phyloP scores from a whole-genome alignment of 2,329 filamentous ascomycete genomes.

The Aureobasidium sp. region DNA sequence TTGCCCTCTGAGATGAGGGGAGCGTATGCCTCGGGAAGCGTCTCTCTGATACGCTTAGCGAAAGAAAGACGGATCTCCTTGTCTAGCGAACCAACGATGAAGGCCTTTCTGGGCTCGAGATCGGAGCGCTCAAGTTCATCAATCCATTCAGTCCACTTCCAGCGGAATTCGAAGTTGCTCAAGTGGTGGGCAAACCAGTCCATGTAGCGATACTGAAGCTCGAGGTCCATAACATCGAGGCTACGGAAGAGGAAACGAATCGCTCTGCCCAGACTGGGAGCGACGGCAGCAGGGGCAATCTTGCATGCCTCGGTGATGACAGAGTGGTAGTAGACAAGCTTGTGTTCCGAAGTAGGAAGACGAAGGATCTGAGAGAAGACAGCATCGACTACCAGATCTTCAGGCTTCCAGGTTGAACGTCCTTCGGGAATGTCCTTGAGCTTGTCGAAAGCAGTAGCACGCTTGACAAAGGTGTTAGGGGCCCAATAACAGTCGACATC shows the following conservation, averaged over 20 bases:
- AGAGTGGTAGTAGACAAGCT: conserved; percentile 93
- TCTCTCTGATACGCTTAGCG: conserved; percentile 90
- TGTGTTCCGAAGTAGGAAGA: conserved; percentile 79
- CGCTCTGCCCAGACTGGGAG: conserved; percentile 82
- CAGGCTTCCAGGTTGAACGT: conserved; percentile 86
- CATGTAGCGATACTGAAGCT: conserved; percentile 77
- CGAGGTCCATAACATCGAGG: conserved; percentile 73
- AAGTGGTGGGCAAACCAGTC: conserved; percentile 98
- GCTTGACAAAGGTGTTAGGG: conserved; percentile 81
- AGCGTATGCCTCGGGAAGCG: conserved; percentile 76
- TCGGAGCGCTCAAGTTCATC: conserved; percentile 71
- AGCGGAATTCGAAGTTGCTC: conserved; percentile 98
- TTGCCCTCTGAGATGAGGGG: conserved; percentile 74
- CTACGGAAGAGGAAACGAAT: conserved; percentile 87
- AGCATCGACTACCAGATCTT: conserved; percentile 94
- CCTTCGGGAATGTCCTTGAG: conserved; percentile 58
- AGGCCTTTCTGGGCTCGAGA: conserved; percentile 82
- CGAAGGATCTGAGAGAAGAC: conserved; percentile 93
- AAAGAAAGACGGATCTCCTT: conserved; percentile 97
- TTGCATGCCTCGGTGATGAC: conserved; percentile 94
- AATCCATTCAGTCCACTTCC: conserved; percentile 98
- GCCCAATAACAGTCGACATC: conserved; percentile 94
- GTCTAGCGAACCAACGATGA: conserved; percentile 82
- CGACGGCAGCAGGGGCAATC: conserved; percentile 90
- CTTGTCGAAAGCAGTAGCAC: conserved; percentile 86